Percentiles rank a stretch among this genome's conserved stretches.
Conservation (phyloP, 2,329 filamentous ascomycete genomes). For the Thyridium curvatum region DNA sequence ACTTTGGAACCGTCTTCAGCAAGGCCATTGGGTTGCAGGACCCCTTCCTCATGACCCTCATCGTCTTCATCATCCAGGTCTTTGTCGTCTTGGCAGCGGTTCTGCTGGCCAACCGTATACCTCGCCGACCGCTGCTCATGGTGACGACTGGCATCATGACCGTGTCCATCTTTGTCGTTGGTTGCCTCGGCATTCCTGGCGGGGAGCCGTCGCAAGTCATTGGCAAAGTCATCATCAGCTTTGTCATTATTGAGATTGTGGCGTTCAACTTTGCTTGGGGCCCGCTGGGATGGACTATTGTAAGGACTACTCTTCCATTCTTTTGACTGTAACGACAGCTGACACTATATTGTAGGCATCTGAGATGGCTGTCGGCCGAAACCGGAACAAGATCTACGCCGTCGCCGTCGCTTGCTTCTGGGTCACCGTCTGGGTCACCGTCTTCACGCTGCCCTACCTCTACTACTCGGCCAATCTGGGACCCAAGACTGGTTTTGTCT, state of each 20-base stretch:
- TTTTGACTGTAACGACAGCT: not conserved
- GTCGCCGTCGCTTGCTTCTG: conserved; percentile 35
- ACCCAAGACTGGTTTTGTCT: conserved; percentile 30
- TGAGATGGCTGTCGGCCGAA: conserved; percentile 40
- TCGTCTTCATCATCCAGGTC: conserved; percentile 35
- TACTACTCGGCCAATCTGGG: conserved; percentile 30
- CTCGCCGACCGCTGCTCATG: conserved; percentile 28
- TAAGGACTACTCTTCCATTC: conserved; percentile 4
- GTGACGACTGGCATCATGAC: conserved; percentile 30
- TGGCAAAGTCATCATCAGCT: conserved; percentile 32
- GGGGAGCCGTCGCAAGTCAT: conserved; percentile 16
- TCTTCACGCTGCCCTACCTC: conserved; percentile 31
- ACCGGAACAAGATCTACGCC: conserved; percentile 39
- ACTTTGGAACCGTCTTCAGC: conserved; percentile 34
- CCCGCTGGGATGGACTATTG: conserved; percentile 31
- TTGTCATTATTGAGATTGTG: conserved; percentile 33
- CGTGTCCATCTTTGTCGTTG: conserved; percentile 31
- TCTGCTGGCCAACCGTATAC: conserved; percentile 31
- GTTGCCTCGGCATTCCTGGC: conserved; percentile 29
- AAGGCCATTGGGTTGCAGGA: conserved; percentile 32
- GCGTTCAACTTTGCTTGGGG: conserved; percentile 39
- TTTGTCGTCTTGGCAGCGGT: conserved; percentile 31
- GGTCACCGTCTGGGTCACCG: conserved; percentile 31
- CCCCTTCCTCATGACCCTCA: conserved; percentile 33
- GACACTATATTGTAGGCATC: conserved; percentile 18